Evolutionary conservation across 371 early-diverging fungal genomes (phyloP).

Genomic region (Syncephalastrum monosporum): DNA sequence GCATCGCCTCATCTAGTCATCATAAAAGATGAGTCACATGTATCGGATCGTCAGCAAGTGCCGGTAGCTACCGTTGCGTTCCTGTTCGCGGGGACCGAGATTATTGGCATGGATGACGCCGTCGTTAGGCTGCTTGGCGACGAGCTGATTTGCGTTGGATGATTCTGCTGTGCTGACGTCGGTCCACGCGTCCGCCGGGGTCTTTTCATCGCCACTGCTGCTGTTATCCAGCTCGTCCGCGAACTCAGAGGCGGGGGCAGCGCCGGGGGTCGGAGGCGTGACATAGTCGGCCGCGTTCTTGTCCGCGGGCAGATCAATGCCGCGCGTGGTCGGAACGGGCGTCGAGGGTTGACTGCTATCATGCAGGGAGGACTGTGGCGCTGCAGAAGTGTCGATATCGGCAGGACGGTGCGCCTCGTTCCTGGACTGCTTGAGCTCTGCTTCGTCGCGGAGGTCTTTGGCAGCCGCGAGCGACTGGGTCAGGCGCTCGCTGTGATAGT

Average conservation of each 20-base stretch:
- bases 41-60: background rate
- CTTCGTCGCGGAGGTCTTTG: too few relatives aligned
- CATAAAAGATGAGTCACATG: background rate
- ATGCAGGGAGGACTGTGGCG: background rate
- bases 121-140: too few relatives aligned
- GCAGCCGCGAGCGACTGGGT: too few relatives aligned
- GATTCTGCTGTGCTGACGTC: too few relatives aligned
- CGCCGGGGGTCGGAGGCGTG: slow-evolving; percentile 46
- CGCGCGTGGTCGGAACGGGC: slow-evolving; percentile 5
- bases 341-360: slow-evolving; percentile 11
- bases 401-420: too few relatives aligned
- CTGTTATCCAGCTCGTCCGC: slow-evolving; percentile 9
- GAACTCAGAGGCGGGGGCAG: slow-evolving; percentile 13
- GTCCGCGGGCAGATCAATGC: slow-evolving; percentile 20
- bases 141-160: too few relatives aligned
- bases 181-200: too few relatives aligned
- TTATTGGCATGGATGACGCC: slow-evolving; percentile 33
- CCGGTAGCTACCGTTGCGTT: slow-evolving; percentile 4
- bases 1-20: slow-evolving; percentile 46
- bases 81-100: slow-evolving; percentile 51
- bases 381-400: too few relatives aligned
- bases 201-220: too few relatives aligned
- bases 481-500: too few relatives aligned
- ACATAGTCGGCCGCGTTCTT: slow-evolving; percentile 49
- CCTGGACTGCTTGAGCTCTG: too few relatives aligned